Conservation (phyloP, 202 grass and related monocot species). For the Schoenoplectus tabernaemontani region DNA sequence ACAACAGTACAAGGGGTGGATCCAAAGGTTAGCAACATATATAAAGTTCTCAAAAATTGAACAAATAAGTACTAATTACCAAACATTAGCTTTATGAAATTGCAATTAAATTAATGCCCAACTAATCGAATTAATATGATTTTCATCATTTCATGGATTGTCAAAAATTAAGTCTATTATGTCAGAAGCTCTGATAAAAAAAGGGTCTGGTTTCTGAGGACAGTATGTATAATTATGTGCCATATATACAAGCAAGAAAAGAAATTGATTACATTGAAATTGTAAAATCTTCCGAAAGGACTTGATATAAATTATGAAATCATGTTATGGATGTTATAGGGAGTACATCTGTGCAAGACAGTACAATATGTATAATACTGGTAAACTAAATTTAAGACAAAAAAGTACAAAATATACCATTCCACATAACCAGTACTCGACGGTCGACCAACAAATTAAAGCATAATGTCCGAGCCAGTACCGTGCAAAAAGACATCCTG, state of each 20-base stretch:
- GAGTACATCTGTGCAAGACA: neutral
- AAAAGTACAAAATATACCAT: neutral
- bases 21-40: neutral
- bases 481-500: neutral
- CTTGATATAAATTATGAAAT: too few species aligned
- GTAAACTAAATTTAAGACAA: neutral
- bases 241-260: too few species aligned
- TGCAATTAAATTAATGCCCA: neutral
- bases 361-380: neutral
- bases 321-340: too few species aligned
- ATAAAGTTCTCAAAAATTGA: too few species aligned
- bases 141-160: neutral
- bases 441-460: neutral
- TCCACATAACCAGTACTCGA: too few species aligned
- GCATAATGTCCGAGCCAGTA: neutral
- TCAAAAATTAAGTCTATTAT: neutral
- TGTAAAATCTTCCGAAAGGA: too few species aligned
- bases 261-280: too few species aligned
- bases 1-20: neutral
- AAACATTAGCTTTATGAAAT: neutral
- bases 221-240: neutral
- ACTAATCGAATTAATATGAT: neutral
- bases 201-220: neutral
- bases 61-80: too few species aligned
- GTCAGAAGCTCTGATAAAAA: neutral